Evolutionary conservation across 78 protist species (phyloP).

Genomic region (Bodo saltans): DNA sequence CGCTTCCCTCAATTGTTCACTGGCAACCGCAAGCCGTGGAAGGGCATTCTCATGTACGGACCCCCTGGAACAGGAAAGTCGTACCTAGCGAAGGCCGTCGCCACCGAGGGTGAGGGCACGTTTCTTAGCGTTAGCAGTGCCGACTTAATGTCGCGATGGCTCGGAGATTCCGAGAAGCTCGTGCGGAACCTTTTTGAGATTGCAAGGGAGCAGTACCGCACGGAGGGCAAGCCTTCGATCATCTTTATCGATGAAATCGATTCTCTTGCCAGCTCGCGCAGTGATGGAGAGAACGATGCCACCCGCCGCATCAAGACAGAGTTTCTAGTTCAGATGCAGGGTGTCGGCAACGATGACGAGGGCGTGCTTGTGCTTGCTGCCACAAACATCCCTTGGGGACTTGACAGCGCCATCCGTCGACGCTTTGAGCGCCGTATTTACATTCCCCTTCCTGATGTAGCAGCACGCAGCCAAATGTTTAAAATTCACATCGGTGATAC

Average conservation of each 20-base stretch:
- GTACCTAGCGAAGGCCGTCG: constrained; percentile 96
- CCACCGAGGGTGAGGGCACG: constrained; percentile 93
- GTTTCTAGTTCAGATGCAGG: constrained; percentile 95
- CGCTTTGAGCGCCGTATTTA: constrained; percentile 83
- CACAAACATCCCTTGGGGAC: constrained; percentile 95
- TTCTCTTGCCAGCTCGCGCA: constrained; percentile 75
- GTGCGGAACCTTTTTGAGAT: constrained; percentile 87
- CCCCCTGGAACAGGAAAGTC: constrained; percentile 98
- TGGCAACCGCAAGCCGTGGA: constrained; percentile 95
- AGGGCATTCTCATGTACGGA: constrained; percentile 96
- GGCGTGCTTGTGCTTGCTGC: constrained; percentile 97
- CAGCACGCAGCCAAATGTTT: constrained; percentile 79
- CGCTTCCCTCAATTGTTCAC: constrained; percentile 92
- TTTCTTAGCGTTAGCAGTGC: constrained; percentile 91
- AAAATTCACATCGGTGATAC: constrained; percentile 74
- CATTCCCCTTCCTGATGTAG: constrained; percentile 80
- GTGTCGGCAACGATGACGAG: constrained; percentile 80
- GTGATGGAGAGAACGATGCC: constrained; percentile 86
- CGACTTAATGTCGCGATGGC: constrained; percentile 91
- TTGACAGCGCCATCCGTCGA: constrained; percentile 95
- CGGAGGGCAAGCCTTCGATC: constrained; percentile 68
- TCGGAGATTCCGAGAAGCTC: constrained; percentile 91
- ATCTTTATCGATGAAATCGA: constrained; percentile 98
- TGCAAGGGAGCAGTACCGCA: constrained; percentile 70
- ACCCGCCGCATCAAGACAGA: constrained; percentile 96